phyloP scores from a whole-genome alignment of 345 rosid genomes.

The Corchorus capsularis region DNA sequence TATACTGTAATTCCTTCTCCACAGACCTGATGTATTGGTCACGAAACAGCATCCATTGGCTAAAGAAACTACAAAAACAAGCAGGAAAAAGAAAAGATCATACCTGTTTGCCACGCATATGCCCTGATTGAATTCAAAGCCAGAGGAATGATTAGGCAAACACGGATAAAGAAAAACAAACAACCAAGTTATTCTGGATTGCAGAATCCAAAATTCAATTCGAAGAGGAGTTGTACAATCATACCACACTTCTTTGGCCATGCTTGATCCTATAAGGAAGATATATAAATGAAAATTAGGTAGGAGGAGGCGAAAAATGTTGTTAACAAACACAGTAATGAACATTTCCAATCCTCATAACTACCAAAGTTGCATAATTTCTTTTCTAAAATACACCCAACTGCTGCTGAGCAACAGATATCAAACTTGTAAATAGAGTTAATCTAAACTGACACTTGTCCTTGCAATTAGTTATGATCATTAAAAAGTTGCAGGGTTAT shows the following conservation, averaged over 20 bases:
- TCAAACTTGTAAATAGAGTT: no score
- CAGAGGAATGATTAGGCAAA: not conserved
- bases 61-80: not conserved
- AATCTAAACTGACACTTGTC: no score
- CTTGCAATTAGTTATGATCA: no score
- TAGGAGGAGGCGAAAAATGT: no score
- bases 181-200: not conserved
- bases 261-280: no score
- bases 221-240: slow-evolving; percentile 17
- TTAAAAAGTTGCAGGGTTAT: no score
- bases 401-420: not conserved
- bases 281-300: no score
- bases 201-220: not conserved
- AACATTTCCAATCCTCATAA: no score
- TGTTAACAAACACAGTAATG: no score
- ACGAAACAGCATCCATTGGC: not conserved
- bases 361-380: not conserved
- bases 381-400: not conserved
- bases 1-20: not conserved
- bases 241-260: slow-evolving; percentile 68
- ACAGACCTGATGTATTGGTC: not conserved
- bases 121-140: slow-evolving; percentile 34
- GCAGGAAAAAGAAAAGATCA: slow-evolving; percentile 1
- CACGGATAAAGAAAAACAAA: not conserved
- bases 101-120: slow-evolving; percentile 64